Conservation (phyloP, 345 rosid species). For the Euclidium syriacum region DNA sequence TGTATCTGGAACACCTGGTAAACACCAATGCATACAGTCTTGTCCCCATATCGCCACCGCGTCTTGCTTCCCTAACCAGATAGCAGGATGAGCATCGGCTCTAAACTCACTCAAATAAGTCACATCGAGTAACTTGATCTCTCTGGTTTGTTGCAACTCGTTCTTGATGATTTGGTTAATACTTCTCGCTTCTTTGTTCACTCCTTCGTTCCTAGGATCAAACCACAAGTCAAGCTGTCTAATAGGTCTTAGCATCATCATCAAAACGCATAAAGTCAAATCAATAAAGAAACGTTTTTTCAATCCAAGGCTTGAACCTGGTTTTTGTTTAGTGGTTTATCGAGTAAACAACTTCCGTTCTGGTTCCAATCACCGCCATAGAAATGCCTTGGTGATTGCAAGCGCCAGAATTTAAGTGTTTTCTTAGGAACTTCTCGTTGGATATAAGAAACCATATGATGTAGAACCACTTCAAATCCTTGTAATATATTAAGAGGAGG, state of each 20-base stretch:
- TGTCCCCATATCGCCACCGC: constrained; percentile 91
- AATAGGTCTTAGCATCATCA: constrained; percentile 34
- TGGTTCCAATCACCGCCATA: constrained; percentile 93
- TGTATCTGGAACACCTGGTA: constrained; percentile 90
- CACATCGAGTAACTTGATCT: constrained; percentile 60
- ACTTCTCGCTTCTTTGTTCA: constrained; percentile 75
- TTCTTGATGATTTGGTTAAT: constrained; percentile 51
- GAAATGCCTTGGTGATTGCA: constrained; percentile 94
- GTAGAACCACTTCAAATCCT: constrained; percentile 72
- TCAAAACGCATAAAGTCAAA: neutral
- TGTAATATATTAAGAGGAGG: constrained; percentile 67
- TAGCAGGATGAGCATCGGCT: constrained; percentile 95
- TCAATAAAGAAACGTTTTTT: neutral
- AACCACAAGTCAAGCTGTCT: constrained; percentile 93
- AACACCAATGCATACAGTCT: constrained; percentile 99
- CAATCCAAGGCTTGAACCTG: no score
- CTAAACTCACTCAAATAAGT: constrained; percentile 79
- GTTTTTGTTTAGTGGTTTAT: constrained; percentile 53
- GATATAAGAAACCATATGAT: constrained; percentile 64
- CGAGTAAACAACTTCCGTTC: constrained; percentile 85
- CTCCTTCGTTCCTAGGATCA: constrained; percentile 86
- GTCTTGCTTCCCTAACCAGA: constrained; percentile 90
- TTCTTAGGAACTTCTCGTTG: constrained; percentile 49
- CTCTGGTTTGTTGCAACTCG: constrained; percentile 38
- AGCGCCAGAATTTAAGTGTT: constrained; percentile 81